Conservation (phyloP, 2,329 filamentous ascomycete species). For the Phaeosphaeriaceae sp. region DNA sequence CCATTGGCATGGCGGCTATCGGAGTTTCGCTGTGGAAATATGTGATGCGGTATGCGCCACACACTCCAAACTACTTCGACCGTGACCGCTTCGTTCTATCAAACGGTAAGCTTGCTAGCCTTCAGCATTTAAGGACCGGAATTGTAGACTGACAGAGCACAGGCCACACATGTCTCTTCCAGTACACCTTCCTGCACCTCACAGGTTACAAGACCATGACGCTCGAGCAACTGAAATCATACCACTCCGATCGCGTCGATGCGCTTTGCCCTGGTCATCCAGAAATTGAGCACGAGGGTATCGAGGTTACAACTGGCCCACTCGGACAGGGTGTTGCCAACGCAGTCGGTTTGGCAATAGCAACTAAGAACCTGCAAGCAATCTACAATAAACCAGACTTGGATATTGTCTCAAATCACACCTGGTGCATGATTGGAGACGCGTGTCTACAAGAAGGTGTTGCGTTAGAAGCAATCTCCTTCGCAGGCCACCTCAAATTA, state of each 20-base stretch:
- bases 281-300: conserved; percentile 64
- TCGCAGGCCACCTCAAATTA: conserved; percentile 63
- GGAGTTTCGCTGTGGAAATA: conserved; percentile 69
- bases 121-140: not conserved
- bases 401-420: conserved; percentile 59
- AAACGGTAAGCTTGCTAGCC: conserved; percentile 57
- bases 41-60: conserved; percentile 65
- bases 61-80: conserved; percentile 64
- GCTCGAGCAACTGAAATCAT: conserved; percentile 63
- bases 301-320: conserved; percentile 67
- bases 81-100: conserved; percentile 69
- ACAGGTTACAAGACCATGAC: conserved; percentile 63
- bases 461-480: conserved; percentile 62
- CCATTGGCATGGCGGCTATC: conserved; percentile 69
- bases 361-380: conserved; percentile 62
- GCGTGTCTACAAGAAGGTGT: conserved; percentile 67
- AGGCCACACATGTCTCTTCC: conserved; percentile 62
- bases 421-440: conserved; percentile 65
- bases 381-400: conserved; percentile 60
- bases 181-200: conserved; percentile 62
- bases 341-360: conserved; percentile 65
- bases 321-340: conserved; percentile 68
- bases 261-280: conserved; percentile 63
- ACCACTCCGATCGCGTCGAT: conserved; percentile 57
- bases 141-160: not conserved